phyloP scores from a whole-genome alignment of 2,329 filamentous ascomycete species.

The Pseudocercospora vitis region DNA sequence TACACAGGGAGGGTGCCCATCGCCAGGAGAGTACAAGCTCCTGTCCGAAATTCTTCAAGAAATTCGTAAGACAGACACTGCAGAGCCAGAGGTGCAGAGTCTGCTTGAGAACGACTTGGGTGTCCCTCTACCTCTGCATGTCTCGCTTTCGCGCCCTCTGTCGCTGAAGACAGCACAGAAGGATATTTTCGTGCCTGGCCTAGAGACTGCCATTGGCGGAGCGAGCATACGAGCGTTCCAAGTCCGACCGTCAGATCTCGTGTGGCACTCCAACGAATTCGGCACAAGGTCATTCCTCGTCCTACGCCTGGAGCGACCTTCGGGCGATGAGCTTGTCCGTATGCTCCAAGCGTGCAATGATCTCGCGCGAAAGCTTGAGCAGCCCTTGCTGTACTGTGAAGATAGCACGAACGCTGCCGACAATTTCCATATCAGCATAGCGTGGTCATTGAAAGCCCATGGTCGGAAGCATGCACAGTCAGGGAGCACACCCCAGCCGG shows the following conservation, averaged over 20 bases:
- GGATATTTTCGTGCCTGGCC: conserved; percentile 61
- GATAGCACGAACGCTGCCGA: conserved; percentile 23
- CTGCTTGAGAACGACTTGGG: conserved; percentile 77
- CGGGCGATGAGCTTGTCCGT: conserved; percentile 41
- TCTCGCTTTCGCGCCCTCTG: conserved; percentile 84
- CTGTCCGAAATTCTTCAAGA: conserved; percentile 43
- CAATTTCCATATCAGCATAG: conserved; percentile 82
- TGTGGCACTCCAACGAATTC: conserved; percentile 68
- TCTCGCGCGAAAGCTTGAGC: conserved; percentile 59
- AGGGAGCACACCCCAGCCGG: background rate
- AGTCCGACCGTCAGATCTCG: conserved; percentile 49
- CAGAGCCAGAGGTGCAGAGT: conserved; percentile 53
- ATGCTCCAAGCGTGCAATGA: conserved; percentile 69
- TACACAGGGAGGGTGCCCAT: conserved; percentile 55
- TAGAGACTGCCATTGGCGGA: conserved; percentile 50
- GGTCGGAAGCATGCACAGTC: background rate
- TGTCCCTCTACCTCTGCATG: conserved; percentile 76
- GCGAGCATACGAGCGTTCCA: conserved; percentile 48
- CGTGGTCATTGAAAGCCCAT: conserved; percentile 69
- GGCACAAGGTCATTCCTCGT: conserved; percentile 80
- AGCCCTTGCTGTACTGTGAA: conserved; percentile 68
- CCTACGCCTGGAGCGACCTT: conserved; percentile 55
- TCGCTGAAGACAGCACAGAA: conserved; percentile 72
- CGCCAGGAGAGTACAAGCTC: conserved; percentile 46
- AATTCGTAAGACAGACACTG: conserved; percentile 7